Evolutionary conservation across 140 eudicot species (phyloP).

Genomic region (Anethum foeniculum): DNA sequence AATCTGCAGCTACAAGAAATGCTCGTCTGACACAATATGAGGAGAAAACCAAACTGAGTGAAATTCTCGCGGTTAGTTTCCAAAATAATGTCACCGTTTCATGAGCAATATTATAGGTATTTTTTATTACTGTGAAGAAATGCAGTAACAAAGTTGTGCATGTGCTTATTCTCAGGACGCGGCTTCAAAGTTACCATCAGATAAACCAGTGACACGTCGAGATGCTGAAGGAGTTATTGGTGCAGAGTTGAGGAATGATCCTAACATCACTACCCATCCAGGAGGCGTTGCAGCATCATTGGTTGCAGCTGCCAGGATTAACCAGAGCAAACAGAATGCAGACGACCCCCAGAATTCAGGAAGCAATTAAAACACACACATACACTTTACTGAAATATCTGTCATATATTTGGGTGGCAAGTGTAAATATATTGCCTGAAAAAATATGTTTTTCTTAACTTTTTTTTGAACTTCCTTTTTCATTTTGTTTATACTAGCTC

Average conservation of each 20-base stretch:
- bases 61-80: slow-evolving; percentile 53
- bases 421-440: not conserved
- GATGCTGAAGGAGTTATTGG: slow-evolving; percentile 88
- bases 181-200: slow-evolving; percentile 63
- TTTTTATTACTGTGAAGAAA: not conserved
- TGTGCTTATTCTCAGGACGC: slow-evolving; percentile 43
- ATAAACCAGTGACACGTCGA: slow-evolving; percentile 70
- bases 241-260: slow-evolving; percentile 82
- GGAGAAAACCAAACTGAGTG: slow-evolving; percentile 78
- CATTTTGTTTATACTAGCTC: not conserved
- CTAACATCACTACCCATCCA: slow-evolving; percentile 67
- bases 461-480: not conserved
- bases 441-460: not conserved
- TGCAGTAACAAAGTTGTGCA: not conserved
- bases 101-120: not conserved
- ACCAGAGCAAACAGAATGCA: slow-evolving; percentile 30
- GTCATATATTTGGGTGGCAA: not conserved
- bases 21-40: slow-evolving; percentile 61
- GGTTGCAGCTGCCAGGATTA: slow-evolving; percentile 83
- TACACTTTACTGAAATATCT: not conserved
- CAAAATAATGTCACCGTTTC: not conserved
- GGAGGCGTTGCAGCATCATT: slow-evolving; percentile 90
- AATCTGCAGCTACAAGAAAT: slow-evolving; percentile 90
- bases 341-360: not conserved
- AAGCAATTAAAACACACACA: not conserved